Evolutionary conservation across 2,329 filamentous ascomycete genomes (phyloP), one percentile per base, ranked within the genome.

Genomic region (Dactylonectria estremocensis): DNA sequence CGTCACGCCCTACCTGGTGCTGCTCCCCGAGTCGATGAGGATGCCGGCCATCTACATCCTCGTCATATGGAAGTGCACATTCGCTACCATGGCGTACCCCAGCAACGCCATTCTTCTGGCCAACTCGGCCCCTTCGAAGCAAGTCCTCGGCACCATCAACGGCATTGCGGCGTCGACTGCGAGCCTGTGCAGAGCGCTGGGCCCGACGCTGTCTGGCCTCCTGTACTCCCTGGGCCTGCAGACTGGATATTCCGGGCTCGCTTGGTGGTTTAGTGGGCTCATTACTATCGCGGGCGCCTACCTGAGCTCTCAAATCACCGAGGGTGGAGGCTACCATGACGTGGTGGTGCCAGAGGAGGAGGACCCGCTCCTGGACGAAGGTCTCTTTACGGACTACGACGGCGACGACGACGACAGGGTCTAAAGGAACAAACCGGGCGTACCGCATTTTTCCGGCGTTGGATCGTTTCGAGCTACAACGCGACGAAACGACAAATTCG

Each of bases 121-220:
- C 67, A 97, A 98, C 80, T 92, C 94, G 16, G 93, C 95, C 0
- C 94, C 95, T 0, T 95, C 92, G 8, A 92, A 92, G 63, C 88
- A 93, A 56, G 93, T 97, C 1, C 89, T 98, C 2, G 96, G 96
- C 3, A 95, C 93, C 0, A 92, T 99, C 80, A 98, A 98, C 76
- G 96, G 96, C 18, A 92, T 95, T 13, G 95, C 95, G 0, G 95
- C 95, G 33, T 97, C 95, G 2, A 95, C 94, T 2, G 96, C 96
- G 4, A 97, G 95, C 78, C 84, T 98, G 52, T 95, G 92, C 79
- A 90, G 96, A 61, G 95, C 95, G 0, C 92, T 98, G 69, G 95
- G 95, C 0, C 96, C 96, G 2, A 95, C 94, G 0, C 84, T 98
- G 3, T 97, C 95, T 3, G 96, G 96, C 2, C 84, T 95, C 31